phyloP scores from a whole-genome alignment of 148 eudicot species.

The Nyssa sinensis region DNA sequence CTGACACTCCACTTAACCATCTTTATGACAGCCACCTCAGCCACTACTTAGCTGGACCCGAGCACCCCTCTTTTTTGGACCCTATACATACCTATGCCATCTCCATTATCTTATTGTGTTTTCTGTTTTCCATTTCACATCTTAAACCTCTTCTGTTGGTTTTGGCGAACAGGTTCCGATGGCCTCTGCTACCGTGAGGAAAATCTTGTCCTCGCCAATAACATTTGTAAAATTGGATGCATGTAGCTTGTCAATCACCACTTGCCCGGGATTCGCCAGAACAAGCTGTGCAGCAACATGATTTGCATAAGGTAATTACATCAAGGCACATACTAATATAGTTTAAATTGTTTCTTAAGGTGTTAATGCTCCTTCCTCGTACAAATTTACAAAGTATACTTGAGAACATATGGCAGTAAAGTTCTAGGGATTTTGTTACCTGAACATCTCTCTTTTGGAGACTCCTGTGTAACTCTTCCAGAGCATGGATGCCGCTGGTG shows the following conservation, averaged over 20 bases:
- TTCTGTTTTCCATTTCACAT: conserved; percentile 5
- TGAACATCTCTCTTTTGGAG: conserved; percentile 64
- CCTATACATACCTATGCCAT: not conserved
- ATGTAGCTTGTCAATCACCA: conserved; percentile 76
- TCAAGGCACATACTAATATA: too few relatives aligned
- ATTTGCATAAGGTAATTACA: not conserved
- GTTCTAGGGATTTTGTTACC: conserved; percentile 30
- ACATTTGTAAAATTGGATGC: conserved; percentile 47
- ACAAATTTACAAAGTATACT: too few relatives aligned
- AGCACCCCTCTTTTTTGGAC: not conserved
- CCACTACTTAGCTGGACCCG: conserved; percentile 1
- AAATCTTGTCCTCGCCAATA: conserved; percentile 69
- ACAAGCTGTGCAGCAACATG: conserved; percentile 40
- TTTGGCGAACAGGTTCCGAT: conserved; percentile 58
- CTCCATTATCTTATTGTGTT: not conserved
- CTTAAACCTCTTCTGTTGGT: conserved; percentile 41
- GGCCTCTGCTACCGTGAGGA: conserved; percentile 78
- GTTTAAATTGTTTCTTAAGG: not conserved
- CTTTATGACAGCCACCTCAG: not conserved
- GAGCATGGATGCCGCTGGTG: conserved; percentile 93
- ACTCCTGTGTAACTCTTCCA: conserved; percentile 68
- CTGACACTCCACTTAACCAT: not conserved
- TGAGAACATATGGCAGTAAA: not conserved
- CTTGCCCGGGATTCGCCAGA: conserved; percentile 82
- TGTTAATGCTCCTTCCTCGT: too few relatives aligned